A percentile compares a stretch with the other conserved stretches of the same genome.
Conservation (phyloP, 106 monocot genomes). For the Dioscorea zingiberensis region DNA sequence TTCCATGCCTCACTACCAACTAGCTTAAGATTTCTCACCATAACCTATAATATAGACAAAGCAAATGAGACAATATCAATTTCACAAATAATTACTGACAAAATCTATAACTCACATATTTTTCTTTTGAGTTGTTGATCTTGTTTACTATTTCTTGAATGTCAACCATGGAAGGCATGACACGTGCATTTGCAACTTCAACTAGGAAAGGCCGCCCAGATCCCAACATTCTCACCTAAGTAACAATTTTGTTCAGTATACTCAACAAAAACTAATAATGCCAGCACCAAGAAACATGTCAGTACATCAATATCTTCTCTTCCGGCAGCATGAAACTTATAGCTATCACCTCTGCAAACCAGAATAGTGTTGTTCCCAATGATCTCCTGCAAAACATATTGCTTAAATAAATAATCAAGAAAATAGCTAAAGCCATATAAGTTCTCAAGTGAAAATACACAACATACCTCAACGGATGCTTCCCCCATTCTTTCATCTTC, state of each 20-base stretch:
- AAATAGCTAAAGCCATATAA: not conserved
- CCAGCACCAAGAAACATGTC: not conserved
- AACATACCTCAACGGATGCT: constrained; percentile 91
- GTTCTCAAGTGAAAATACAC: too few relatives aligned
- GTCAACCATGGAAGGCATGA: constrained; percentile 35
- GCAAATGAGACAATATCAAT: not conserved
- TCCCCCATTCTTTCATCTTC: constrained; percentile 99
- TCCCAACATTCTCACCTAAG: constrained; percentile 93
- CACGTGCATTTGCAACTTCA: constrained; percentile 79
- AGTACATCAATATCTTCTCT: constrained; percentile 99
- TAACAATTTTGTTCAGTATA: constrained; percentile 11
- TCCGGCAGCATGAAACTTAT: constrained; percentile 98
- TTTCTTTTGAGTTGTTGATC: constrained; percentile 60
- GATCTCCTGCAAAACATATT: constrained; percentile 59
- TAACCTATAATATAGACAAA: constrained; percentile 35
- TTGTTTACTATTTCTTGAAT: constrained; percentile 54
- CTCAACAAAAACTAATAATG: constrained; percentile 4
- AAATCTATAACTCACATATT: constrained; percentile 50
- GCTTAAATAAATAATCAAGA: not conserved
- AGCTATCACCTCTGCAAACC: constrained; percentile 71
- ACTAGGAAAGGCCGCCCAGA: constrained; percentile 94
- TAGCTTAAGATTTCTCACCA: constrained; percentile 67
- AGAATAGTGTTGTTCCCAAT: constrained; percentile 54
- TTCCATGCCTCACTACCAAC: constrained; percentile 77
- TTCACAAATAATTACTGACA: not conserved